These are phyloP conservation scores for barrel medic (Medicago truncatula) DNA, from an alignment of 306 rosid species.

Conservation along the genomic window DNA sequence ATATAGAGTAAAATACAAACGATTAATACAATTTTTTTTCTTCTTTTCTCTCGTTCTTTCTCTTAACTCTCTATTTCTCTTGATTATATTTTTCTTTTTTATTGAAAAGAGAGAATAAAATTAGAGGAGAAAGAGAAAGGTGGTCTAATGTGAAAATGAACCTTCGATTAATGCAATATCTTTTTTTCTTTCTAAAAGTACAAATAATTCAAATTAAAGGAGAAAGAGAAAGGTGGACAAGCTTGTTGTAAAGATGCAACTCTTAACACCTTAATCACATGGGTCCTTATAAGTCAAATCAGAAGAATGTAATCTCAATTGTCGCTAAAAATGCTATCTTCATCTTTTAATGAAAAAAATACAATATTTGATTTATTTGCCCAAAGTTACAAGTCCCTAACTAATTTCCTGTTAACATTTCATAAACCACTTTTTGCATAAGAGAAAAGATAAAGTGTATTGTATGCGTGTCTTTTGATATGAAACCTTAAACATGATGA, in stretches of 20 bases:
- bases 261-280: background rate
- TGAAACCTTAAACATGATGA: background rate
- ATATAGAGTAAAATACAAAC: too few species aligned
- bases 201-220: background rate
- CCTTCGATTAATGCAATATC: too few species aligned
- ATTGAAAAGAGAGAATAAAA: too few species aligned
- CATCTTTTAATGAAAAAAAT: background rate
- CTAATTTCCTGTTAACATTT: background rate
- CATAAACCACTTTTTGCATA: background rate
- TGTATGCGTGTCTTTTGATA: background rate
- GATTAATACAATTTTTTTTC: too few species aligned
- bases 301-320: background rate
- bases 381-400: background rate
- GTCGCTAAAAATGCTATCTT: background rate
- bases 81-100: too few species aligned
- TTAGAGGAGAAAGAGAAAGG: too few species aligned
- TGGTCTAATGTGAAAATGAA: too few species aligned
- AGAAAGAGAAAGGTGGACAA: background rate
- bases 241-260: background rate
- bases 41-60: too few species aligned
- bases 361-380: background rate
- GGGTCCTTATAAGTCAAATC: background rate
- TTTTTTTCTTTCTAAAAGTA: too few species aligned
- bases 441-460: background rate
- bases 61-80: too few species aligned